Evolutionary conservation across 192 early-diverging fungal species (phyloP).

Genomic region (Coemansia sp.): DNA sequence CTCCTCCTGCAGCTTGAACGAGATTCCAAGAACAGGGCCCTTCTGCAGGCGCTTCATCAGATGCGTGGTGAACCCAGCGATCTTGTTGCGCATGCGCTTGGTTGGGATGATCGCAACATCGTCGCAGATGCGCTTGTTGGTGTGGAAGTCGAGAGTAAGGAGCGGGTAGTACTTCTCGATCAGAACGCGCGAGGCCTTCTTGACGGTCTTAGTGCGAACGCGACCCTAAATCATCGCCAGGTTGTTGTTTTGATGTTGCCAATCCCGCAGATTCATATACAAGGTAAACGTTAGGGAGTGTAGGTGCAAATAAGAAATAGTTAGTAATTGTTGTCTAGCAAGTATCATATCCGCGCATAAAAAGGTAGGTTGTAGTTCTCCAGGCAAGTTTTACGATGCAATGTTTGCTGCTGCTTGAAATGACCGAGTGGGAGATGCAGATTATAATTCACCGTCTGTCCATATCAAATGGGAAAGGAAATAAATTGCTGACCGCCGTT

Average conservation of each 20-base stretch:
- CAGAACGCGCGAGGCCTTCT: conserved; percentile 99
- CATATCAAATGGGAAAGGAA: no score
- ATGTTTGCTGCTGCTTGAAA: no score
- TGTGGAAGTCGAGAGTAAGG: conserved; percentile 99
- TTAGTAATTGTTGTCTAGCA: not conserved
- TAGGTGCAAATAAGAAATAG: not conserved
- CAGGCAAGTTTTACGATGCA: no score
- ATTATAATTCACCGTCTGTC: no score
- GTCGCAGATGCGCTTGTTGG: conserved; percentile 98
- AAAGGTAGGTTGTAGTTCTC: not conserved
- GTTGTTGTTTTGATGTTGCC: not conserved
- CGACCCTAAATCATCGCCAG: conserved; percentile 68
- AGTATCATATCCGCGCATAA: not conserved
- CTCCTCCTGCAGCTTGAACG: conserved; percentile 99
- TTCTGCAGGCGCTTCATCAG: conserved; percentile 99
- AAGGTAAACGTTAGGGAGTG: not conserved
- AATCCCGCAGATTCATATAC: not conserved
- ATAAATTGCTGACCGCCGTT: no score
- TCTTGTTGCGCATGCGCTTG: conserved; percentile 99
- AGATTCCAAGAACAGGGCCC: conserved; percentile 99
- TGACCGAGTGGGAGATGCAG: no score
- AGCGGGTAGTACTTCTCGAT: conserved; percentile 99
- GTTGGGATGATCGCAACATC: conserved; percentile 98
- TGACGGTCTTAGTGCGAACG: conserved; percentile 99
- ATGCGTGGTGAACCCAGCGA: conserved; percentile 99